phyloP scores from a whole-genome alignment of 805 yeast species.

The Spathaspora sp. region DNA sequence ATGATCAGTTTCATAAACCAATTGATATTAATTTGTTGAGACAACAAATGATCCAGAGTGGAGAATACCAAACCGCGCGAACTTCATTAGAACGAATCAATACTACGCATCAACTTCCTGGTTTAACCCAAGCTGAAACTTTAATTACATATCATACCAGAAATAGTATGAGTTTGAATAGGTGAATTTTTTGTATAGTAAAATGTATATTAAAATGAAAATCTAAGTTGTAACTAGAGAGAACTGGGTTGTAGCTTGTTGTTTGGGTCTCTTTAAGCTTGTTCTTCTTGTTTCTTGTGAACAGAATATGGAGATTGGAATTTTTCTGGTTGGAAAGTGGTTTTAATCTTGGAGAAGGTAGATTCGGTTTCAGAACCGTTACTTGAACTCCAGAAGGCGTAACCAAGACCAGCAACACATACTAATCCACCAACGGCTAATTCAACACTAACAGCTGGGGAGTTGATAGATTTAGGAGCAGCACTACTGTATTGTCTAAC shows the following conservation, averaged over 20 bases:
- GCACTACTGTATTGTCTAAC: background rate
- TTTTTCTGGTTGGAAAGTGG: background rate
- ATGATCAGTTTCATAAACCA: conserved; percentile 28
- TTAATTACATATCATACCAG: conserved; percentile 41
- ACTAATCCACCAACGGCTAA: background rate
- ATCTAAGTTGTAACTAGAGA: background rate
- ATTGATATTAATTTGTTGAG: conserved; percentile 32
- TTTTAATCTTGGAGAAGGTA: background rate
- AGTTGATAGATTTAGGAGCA: background rate
- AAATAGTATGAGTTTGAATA: conserved; percentile 31
- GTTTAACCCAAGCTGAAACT: conserved; percentile 47
- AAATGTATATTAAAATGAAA: background rate
- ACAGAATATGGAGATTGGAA: background rate
- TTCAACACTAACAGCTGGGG: background rate
- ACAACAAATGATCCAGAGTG: conserved; percentile 33
- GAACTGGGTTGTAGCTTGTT: background rate
- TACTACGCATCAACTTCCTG: conserved; percentile 47
- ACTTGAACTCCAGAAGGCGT: background rate
- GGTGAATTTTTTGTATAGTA: conserved; percentile 1
- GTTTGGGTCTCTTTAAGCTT: background rate
- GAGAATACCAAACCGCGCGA: conserved; percentile 32
- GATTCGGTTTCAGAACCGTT: background rate
- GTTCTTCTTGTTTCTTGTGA: background rate
- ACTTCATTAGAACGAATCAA: conserved; percentile 37
- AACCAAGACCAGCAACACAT: background rate